Evolutionary conservation across 2,329 filamentous ascomycete species (phyloP), one percentile per base, ranked within the genome.

Genomic region (Apiospora arundinis): DNA sequence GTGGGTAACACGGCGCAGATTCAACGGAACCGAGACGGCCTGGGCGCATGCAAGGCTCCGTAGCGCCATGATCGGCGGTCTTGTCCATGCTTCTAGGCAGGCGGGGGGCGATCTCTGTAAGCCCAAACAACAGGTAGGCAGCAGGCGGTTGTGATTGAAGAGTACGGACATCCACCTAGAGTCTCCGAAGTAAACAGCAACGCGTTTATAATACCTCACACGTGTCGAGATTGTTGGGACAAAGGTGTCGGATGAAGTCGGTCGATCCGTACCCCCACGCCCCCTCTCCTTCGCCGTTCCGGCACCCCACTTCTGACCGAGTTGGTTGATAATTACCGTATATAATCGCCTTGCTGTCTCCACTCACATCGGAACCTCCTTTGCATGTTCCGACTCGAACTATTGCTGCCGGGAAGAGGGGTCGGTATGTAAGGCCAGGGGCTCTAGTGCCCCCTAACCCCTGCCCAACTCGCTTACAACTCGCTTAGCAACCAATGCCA

Each of bases 281-380:
- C 56, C 56, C 56, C 56, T 37, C 52, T 63, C 32, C 56, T 63
- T 63, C 56, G 56, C 56, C 56, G 56, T 63, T 40, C 56, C 56
- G 56, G 56, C 18, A 63, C 56, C 56, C 56, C 56, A 63, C 56
- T 63, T 63, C 56, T 63, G 18, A 63, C 56, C 56, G 56, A 32
- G 21, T 60, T 63, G 56, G 32, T 23, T 63, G 21, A n/a, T 63
- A 63, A 63, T 63, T 63, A 63, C 56, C 18, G 56, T 63, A 21
- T 14, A 40, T 63, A 63, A 63, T 63, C 56, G 32, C 56, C 56
- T n/a, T 63, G 21, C 12, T 9, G 32, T 63, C 56, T 23, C 56
- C 56, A 63, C 56, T 63, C 56, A 40, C 18, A 63, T 63, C 56
- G 56, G 56, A 63, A 40, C 21, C 56, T 40, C 32, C 32, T 63